Evolutionary conservation across 2,329 filamentous ascomycete genomes (phyloP), one percentile per base, ranked within the genome.

Genomic region (Cadophora malorum): DNA sequence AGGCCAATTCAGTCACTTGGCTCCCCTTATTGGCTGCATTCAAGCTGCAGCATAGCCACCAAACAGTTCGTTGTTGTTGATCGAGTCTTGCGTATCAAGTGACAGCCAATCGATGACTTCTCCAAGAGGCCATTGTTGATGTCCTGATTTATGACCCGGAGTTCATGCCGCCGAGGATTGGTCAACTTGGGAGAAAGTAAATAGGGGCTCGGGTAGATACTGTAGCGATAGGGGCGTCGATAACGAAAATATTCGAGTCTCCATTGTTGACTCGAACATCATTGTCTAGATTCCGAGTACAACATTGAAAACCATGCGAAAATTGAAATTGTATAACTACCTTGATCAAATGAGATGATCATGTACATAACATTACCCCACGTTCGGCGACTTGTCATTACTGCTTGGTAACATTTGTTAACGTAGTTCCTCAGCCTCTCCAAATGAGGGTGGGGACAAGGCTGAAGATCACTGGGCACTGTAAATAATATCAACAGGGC

Each of bases 191-290:
- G 19, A 2, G 45, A 49, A 49, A 12, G 45, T 49, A 35, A 35
- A 38, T 59, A 59, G 56, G 56, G 56, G 56, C 33, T 59, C 56
- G 56, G 56, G 35, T 59, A 59, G 35, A 41, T 55, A n/a, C n/a
- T n/a, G n/a, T n/a, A n/a, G 12, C 6, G 23, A 58, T 41, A 28
- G 35, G 56, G 21, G 19, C 12, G n/a, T 7, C 19, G 28, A 56
- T 35, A 56, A 58, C 14, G 28, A 28, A 33, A 41, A 58, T 58
- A 23, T 31, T 49, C n/a, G 45, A 21, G 45, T 2, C 45, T 49
- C 45, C 4, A 21, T 7, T 47, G 19, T 49, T 49, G 45, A 45
- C 41, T n/a, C 21, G 45, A 49, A 49, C 21, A 14, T 49, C 45
- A 21, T 49, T 49, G 45, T 9, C 12, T 19, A 49, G 1, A 21